Conservation (phyloP, 306 rosid genomes). For the Glycine latifolia region DNA sequence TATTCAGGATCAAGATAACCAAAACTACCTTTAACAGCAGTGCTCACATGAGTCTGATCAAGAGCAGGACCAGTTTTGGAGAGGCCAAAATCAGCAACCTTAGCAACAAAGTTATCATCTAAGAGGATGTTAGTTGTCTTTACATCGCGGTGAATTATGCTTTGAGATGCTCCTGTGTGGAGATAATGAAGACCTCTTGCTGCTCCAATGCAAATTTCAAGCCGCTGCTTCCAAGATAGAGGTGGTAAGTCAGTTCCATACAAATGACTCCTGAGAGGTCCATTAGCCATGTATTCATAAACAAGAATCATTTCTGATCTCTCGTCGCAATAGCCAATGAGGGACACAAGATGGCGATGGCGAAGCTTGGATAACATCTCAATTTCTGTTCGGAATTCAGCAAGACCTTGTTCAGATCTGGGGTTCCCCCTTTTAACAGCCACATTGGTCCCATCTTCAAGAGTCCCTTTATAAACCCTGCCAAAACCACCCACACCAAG, state of each 20-base stretch:
- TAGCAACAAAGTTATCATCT: conserved; percentile 90
- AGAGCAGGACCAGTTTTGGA: conserved; percentile 96
- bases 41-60: conserved; percentile 97
- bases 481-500: conserved; percentile 99
- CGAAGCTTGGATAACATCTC: conserved; percentile 98
- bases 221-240: conserved; percentile 89
- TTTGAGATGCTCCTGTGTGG: conserved; percentile 93
- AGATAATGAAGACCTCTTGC: conserved; percentile 98
- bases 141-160: conserved; percentile 95
- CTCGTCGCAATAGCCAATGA: conserved; percentile 95
- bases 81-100: conserved; percentile 98
- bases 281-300: conserved; percentile 97
- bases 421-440: conserved; percentile 97
- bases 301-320: conserved; percentile 96
- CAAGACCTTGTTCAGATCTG: conserved; percentile 93
- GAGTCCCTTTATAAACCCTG: conserved; percentile 85
- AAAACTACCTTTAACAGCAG: conserved; percentile 97
- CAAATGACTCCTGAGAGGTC: conserved; percentile 94
- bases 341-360: conserved; percentile 96
- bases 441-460: conserved; percentile 84
- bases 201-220: conserved; percentile 95
- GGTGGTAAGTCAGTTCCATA: conserved; percentile 88
- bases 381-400: conserved; percentile 94
- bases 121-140: conserved; percentile 97
- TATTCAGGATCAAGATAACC: conserved; percentile 99